Conservation (phyloP, 202 grass and related monocot species). For the Elaeis oleifera region DNA sequence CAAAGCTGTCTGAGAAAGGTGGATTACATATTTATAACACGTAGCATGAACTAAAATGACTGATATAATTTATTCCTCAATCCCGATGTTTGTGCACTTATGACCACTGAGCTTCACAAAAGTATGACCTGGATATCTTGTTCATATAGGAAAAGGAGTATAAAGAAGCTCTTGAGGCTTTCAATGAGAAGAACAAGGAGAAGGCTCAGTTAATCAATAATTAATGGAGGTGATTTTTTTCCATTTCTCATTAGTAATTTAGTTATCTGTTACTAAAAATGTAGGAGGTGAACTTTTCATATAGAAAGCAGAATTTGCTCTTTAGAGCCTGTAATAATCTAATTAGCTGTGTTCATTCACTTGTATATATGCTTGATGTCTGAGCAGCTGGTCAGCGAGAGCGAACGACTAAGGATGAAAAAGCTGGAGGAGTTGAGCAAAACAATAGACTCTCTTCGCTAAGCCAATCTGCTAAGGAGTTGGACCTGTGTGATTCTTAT, state of each 20-base stretch:
- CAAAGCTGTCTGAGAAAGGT: slow-evolving; percentile 89
- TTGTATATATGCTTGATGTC: not conserved
- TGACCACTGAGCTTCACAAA: too few relatives aligned
- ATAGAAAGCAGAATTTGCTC: too few relatives aligned
- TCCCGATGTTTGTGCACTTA: too few relatives aligned
- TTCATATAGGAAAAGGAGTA: slow-evolving; percentile 83
- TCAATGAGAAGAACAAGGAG: slow-evolving; percentile 75
- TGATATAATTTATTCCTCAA: too few relatives aligned
- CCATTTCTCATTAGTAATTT: too few relatives aligned
- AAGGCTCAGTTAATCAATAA: slow-evolving; percentile 60
- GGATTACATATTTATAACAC: not conserved
- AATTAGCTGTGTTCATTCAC: not conserved
- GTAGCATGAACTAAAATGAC: too few relatives aligned
- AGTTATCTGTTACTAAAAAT: too few relatives aligned
- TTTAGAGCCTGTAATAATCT: not conserved
- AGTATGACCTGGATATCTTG: not conserved
- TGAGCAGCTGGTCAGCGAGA: slow-evolving; percentile 64
- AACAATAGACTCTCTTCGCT: slow-evolving; percentile 60
- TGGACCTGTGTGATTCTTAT: too few relatives aligned
- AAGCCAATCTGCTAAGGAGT: not conserved
- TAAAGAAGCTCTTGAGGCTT: slow-evolving; percentile 70
- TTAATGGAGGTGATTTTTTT: slow-evolving; percentile 54
- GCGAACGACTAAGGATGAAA: slow-evolving; percentile 81
- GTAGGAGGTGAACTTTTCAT: too few relatives aligned
- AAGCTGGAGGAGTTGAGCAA: slow-evolving; percentile 87